Conservation (phyloP, 2,329 filamentous ascomycete genomes). For the Exophiala oligosperma region DNA sequence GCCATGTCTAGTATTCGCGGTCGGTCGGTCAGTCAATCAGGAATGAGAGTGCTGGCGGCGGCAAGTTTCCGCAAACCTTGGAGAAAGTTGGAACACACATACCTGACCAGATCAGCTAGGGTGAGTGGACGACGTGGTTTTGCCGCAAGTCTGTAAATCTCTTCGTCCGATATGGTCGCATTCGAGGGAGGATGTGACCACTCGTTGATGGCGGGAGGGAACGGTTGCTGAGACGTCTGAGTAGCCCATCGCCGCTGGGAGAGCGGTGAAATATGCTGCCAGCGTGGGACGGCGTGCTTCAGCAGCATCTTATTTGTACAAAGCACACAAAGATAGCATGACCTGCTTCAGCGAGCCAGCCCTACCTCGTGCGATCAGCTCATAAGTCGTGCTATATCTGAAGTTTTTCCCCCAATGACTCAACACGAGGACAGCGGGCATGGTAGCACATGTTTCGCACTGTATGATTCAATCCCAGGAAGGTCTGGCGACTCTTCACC, state of each 20-base stretch:
- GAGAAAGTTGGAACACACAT: slow-evolving; percentile 31
- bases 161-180: slow-evolving; percentile 65
- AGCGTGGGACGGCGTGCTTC: slow-evolving; percentile 8
- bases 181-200: slow-evolving; percentile 42
- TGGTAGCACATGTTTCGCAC: too few species aligned
- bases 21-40: not conserved
- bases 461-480: too few species aligned
- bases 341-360: too few species aligned
- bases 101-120: slow-evolving; percentile 86
- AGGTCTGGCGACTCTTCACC: too few species aligned
- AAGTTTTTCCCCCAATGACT: too few species aligned
- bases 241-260: slow-evolving; percentile 17
- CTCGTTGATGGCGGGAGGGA: slow-evolving; percentile 22
- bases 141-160: slow-evolving; percentile 75
- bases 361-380: too few species aligned
- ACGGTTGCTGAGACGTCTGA: slow-evolving; percentile 16
- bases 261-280: slow-evolving; percentile 6
- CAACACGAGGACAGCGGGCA: too few species aligned
- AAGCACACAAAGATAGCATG: too few species aligned
- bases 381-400: too few species aligned
- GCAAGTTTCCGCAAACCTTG: too few species aligned
- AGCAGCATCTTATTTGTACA: slow-evolving; percentile 12
- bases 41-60: too few species aligned
- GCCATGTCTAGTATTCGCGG: slow-evolving; percentile 55
- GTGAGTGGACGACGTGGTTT: slow-evolving; percentile 79